Evolutionary conservation across 139 green algal genomes (phyloP), one percentile per base, ranked within the genome.

Genomic region (Chlorella sp.): DNA sequence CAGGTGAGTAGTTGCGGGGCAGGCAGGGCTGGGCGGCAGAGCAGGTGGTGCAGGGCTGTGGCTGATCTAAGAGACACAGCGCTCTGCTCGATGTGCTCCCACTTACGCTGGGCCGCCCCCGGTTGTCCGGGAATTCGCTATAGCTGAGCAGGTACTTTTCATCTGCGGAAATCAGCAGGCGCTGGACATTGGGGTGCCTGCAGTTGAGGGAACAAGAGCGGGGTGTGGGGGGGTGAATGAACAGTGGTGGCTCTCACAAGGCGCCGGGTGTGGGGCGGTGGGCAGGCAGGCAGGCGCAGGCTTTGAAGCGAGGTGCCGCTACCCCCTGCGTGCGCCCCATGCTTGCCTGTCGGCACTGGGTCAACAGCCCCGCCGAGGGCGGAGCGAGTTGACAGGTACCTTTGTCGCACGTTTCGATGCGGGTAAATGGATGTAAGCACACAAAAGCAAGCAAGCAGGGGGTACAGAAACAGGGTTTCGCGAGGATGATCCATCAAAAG

Each of bases 141-240:
- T 97, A 99, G 28, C 94, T 97, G 53, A 98, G 89, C 0, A 99
- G 81, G 92, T 97, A 99, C 66, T 94, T 92, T 91, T 99, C 98
- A 64, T 94, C 95, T 78, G 97, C 96, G 12, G 94, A 98, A 89
- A 99, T 99, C 34, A 98, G 95, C 22, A 99, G 94, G 28, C 97
- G 92, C 86, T 95, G 94, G 87, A 97, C 95, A 84, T 94, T 88
- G 36, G 86, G 88, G 88, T 98, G 96, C 21, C 64, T 88, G 87
- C 82, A 4, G 79, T 12, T 37, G 22, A 36, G 40, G 40, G 40
- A 36, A 40, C 12, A 66, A 40, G 40, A 1, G 19, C 15, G 19
- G 34, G 77, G 19, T 21, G 77, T 26, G 30, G 37, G 75, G 75
- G 12, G 30, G n/a, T n/a, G n/a, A n/a, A n/a, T n/a, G n/a, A n/a